A percentile compares a stretch with the other conserved stretches of the same genome.
Conservation (phyloP, 2,329 filamentous ascomycete genomes). For the Stachybotrys echinatus region DNA sequence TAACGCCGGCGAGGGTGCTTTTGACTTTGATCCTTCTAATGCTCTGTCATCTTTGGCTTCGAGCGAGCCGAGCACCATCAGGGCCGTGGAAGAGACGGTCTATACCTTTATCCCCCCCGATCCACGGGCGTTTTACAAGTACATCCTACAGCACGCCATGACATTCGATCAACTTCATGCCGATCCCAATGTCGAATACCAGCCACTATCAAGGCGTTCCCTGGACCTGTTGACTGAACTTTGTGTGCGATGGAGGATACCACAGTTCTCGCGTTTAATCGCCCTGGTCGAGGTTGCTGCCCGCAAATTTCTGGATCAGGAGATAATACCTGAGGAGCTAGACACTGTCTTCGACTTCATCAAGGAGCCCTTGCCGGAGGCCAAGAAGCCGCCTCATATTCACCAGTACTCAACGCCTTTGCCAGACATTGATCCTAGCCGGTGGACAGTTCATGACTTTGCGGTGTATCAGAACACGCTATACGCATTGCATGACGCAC, state of each 20-base stretch:
- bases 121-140: constrained; percentile 75
- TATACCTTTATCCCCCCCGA: constrained; percentile 91
- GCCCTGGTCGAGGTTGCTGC: constrained; percentile 79
- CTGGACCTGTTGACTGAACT: constrained; percentile 81
- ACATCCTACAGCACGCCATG: constrained; percentile 73
- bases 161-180: constrained; percentile 56
- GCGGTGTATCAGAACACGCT: constrained; percentile 71
- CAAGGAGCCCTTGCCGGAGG: constrained; percentile 64
- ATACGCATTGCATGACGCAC: constrained; percentile 68
- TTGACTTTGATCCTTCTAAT: constrained; percentile 60
- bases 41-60: constrained; percentile 63
- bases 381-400: constrained; percentile 57
- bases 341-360: constrained; percentile 78
- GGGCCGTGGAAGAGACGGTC: constrained; percentile 55
- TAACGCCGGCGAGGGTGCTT: constrained; percentile 34
- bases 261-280: constrained; percentile 73
- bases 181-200: constrained; percentile 41
- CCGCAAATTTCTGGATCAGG: constrained; percentile 79
- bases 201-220: constrained; percentile 69
- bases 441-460: constrained; percentile 66
- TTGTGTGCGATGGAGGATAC: constrained; percentile 82
- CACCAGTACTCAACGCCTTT: constrained; percentile 46
- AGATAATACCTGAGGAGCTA: constrained; percentile 74
- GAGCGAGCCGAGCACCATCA: constrained; percentile 45
- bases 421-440: constrained; percentile 50